Evolutionary conservation across 2,329 filamentous ascomycete species (phyloP), one percentile per base, ranked within the genome.

Genomic region (Chrysosporium keratinophilum): DNA sequence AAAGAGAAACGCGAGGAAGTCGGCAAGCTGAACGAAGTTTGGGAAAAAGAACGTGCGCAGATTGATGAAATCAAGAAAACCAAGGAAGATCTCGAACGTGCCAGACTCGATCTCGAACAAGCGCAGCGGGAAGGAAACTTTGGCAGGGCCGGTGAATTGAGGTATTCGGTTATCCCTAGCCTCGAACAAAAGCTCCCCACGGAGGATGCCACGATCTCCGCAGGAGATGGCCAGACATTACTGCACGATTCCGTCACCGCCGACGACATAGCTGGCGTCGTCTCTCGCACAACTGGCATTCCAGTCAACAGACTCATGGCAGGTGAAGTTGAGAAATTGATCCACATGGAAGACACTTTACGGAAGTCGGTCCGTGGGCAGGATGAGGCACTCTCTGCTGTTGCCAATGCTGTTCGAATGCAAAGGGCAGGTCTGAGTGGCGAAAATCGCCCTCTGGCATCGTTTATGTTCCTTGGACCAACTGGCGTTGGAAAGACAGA

Each of bases 401-500:
- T 97, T 1, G 85, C 91, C 34, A 87, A 97, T 65, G 93, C 93
- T 0, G 91, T 98, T 7, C 83, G 93, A 17, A 85, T 96, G 76
- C 93, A 97, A 69, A 81, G 93, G 59, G 93, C 93, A 7, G 93
- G 93, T 0, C 76, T 97, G 7, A 94, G 86, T 56, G 89, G 89
- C 34, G 88, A 96, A 63, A 95, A 96, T 68, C 79, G 89, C 0
- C 93, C 93, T 0, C 77, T 95, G 5, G 93, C 91, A 0, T 94
- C 87, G 0, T 96, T 97, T 74, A 96, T 97, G 84, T 96, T 97
- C 79, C 79, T 97, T 2, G 93, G 93, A 0, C 93, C 93, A 4
- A 97, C 93, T 0, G 93, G 93, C 65, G 91, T 96, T 15, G 93
- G 93, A 54, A 98, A 97, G 75, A 98, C 93, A 2, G 90, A 97